Percentiles rank a stretch among this genome's conserved stretches.
Conservation (phyloP, 768 basidiomycete genomes). For the Serendipita sp. region DNA sequence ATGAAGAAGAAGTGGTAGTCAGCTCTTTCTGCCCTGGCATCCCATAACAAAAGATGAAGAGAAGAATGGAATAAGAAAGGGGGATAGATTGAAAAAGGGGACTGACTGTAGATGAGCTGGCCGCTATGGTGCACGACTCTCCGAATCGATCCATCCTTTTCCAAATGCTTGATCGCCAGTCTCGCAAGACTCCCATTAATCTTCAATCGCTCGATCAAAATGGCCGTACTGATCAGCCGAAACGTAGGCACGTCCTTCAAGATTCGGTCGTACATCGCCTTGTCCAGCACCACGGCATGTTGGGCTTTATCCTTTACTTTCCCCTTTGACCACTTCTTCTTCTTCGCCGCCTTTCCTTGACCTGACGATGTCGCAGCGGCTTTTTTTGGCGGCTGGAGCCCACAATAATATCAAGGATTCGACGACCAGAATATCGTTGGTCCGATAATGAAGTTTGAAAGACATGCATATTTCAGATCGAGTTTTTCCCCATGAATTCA, state of each 20-base stretch:
- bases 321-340: conserved; percentile 99
- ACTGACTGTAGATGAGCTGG: conserved; percentile 79
- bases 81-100: neutral
- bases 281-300: conserved; percentile 91
- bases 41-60: neutral
- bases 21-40: too few species aligned
- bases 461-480: too few species aligned
- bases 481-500: too few species aligned
- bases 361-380: conserved; percentile 56
- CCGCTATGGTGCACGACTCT: conserved; percentile 88
- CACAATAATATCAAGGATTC: too few species aligned
- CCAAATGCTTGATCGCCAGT: conserved; percentile 76
- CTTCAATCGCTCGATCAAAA: conserved; percentile 97
- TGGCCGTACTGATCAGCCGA: conserved; percentile 95
- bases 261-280: conserved; percentile 83
- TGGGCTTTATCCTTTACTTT: conserved; percentile 99
- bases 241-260: conserved; percentile 98
- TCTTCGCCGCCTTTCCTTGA: conserved; percentile 85
- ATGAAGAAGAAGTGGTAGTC: too few species aligned
- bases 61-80: neutral
- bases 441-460: too few species aligned
- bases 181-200: conserved; percentile 92
- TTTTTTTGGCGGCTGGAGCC: conserved; percentile 10
- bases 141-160: conserved; percentile 90
- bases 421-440: too few species aligned